Base-by-base conservation (phyloP, 1,284 basidiomycete genomes). In the Thelephora terrestris region DNA sequence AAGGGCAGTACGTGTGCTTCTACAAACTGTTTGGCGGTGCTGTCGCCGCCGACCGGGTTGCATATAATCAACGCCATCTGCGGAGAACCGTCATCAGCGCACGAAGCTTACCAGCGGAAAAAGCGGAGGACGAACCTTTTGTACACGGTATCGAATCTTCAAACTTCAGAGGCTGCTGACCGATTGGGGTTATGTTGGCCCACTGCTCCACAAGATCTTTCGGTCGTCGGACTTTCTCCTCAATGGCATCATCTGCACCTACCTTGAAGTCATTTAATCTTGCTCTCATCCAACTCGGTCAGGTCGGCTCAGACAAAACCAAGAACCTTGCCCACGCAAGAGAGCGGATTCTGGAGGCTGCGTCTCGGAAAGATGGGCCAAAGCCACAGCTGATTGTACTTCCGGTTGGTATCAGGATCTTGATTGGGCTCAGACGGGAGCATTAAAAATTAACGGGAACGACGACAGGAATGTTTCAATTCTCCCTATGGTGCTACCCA, bases 401-500 rank as follows among this genome's bases (percentile, higher is more conserved):
- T 36, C 95, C 96, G 3, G 92, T 89, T 55, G 51, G 80, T 61
- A 12, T 20, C n/a, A 20, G 14, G 16, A 32, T 23, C 10, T 32
- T 21, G 7, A n/a, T 38, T 17, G 34, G 4, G 17, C 5, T 12
- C 38, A n/a, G 34, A 18, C 35, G 18, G 9, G 12, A 17, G n/a
- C 20, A 7, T 2, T 18, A 5, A 23, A 37, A 27, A 21, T 16
- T 20, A 23, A 25, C 4, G 24, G 20, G 18, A 12, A 2, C 29
- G 40, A 32, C 40, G 46, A 20, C 58, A 94, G 82, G 95, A 99
- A 76, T 92, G 92, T 70, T 99, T 99, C 74, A 99, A 99, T 66
- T 94, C 91, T 12, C 93, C 94, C 0, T 99, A 99, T 60, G 94
- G 94, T 0, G 84, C 90, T 53, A 72, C 75, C 4, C 79, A 87